Evolutionary conservation across 345 rosid species (phyloP), one percentile per base, ranked within the genome.

Genomic region (Carallia pectinifolia): DNA sequence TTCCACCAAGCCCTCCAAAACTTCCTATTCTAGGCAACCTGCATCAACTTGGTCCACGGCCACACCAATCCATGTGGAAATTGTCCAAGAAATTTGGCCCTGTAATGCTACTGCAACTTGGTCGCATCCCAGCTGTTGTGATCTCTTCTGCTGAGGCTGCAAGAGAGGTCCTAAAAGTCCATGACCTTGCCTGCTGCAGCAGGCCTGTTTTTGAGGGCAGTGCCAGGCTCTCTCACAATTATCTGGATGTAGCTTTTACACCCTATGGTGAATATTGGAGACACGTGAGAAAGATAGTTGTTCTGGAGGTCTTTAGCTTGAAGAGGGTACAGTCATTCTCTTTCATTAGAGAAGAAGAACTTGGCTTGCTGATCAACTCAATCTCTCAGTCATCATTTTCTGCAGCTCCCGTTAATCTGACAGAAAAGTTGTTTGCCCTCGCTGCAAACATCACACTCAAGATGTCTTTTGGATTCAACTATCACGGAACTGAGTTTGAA

Each of bases 1-100:
- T 69, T 61, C 73, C 73, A 5, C 73, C 73, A 47, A 6, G 60
- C 48, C 73, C 73, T 60, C 73, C 73, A 2, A 50, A 2, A 47
- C 19, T 69, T 18, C 66, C 59, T 17, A 6, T 69, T 36, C 2
- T 69, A 6, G 73, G 73, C 30, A 69, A 69, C 31, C n/a, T 50
- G 66, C 73, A 69, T 5, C 50, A 69, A 23, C 65, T 69, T 60
- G 65, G 62, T 12, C 17, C 8, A 9, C 30, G 53, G 62, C 62
- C 53, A 55, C 62, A 54, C 62, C 54, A 36, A 19, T 60, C 73
- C 13, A 12, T 54, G 5, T 53, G 56, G 30, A 7, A 53, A n/a
- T 61, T 69, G 19, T 47, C 72, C 33, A 36, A 47, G 48, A 58
- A 34, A 52, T 61, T 44, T 16, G 52, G 60, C 31, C 60, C 59